Evolutionary conservation across 2,329 filamentous ascomycete species (phyloP).

Genomic region (Diaporthe eres): DNA sequence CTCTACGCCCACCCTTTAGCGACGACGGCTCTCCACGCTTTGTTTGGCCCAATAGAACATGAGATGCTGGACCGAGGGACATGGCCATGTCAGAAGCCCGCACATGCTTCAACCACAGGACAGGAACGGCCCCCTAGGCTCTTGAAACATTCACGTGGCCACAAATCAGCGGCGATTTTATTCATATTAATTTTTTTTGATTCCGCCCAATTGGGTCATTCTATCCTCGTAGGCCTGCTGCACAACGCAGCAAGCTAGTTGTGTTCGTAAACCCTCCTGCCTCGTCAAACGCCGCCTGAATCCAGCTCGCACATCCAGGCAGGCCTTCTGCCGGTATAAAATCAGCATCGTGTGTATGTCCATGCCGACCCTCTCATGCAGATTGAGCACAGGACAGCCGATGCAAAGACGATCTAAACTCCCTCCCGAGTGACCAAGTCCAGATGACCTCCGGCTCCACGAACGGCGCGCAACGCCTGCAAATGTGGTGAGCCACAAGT

Average conservation of each 20-base stretch:
- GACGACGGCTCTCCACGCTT: background rate
- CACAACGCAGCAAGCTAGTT: slow-evolving; percentile 19
- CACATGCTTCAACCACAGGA: background rate
- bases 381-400: slow-evolving; percentile 9
- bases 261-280: slow-evolving; percentile 1
- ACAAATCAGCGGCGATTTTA: background rate
- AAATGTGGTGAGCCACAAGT: slow-evolving; percentile 9
- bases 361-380: slow-evolving; percentile 12
- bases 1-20: background rate
- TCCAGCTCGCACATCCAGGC: background rate
- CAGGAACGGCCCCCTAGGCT: background rate
- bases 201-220: slow-evolving; percentile 37
- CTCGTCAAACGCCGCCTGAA: slow-evolving; percentile 1
- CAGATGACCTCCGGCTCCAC: slow-evolving; percentile 12
- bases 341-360: background rate
- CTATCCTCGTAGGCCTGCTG: slow-evolving; percentile 35
- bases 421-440: slow-evolving; percentile 2
- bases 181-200: slow-evolving; percentile 11
- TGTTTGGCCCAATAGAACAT: background rate
- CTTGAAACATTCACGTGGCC: background rate
- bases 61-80: background rate
- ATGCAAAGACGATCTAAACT: slow-evolving; percentile 38
- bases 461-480: slow-evolving; percentile 20
- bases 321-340: slow-evolving; percentile 4
- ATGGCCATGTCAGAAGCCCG: background rate